Percentiles rank a stretch among this genome's conserved stretches.
phyloP scores from a whole-genome alignment of 192 early-diverging fungal species.

The Backusella sp. region DNA sequence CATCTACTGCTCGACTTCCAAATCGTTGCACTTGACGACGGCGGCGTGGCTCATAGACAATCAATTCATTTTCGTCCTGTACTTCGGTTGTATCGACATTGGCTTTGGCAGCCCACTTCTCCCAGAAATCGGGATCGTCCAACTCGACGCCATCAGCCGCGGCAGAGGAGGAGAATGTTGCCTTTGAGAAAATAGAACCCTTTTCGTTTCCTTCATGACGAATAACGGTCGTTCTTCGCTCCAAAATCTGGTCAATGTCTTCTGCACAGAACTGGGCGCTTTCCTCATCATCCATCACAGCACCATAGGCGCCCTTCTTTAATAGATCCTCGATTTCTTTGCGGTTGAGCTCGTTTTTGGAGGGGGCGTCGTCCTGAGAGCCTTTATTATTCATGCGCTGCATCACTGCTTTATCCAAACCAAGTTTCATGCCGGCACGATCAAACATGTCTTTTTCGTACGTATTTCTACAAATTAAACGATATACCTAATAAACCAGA shows the following conservation, averaged over 20 bases:
- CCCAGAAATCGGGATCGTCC: constrained; percentile 89
- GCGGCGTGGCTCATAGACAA: constrained; percentile 65
- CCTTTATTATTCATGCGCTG: constrained; percentile 45
- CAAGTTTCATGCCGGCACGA: constrained; percentile 83
- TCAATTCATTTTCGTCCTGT: constrained; percentile 57
- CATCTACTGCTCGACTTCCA: constrained; percentile 40
- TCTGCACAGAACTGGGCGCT: constrained; percentile 77
- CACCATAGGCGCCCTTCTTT: constrained; percentile 89
- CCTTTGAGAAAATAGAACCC: constrained; percentile 86
- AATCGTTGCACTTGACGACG: constrained; percentile 60
- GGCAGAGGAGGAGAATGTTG: constrained; percentile 61
- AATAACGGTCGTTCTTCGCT: constrained; percentile 78
- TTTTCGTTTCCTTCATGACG: constrained; percentile 65
- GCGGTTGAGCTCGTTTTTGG: constrained; percentile 61
- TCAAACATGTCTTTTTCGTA: constrained; percentile 93
- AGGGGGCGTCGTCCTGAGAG: constrained; percentile 34
- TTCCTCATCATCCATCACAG: constrained; percentile 81
- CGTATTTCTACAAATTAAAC: constrained; percentile 83
- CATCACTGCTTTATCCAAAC: constrained; percentile 75
- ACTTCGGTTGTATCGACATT: constrained; percentile 62
- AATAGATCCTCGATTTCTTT: constrained; percentile 82
- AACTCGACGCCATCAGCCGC: constrained; percentile 59
- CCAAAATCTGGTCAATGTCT: constrained; percentile 84
- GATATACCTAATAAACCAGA: constrained; percentile 38
- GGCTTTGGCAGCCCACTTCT: constrained; percentile 79